Evolutionary conservation across 108 stramenopile genomes (phyloP).

Genomic region (Parmales sp.): DNA sequence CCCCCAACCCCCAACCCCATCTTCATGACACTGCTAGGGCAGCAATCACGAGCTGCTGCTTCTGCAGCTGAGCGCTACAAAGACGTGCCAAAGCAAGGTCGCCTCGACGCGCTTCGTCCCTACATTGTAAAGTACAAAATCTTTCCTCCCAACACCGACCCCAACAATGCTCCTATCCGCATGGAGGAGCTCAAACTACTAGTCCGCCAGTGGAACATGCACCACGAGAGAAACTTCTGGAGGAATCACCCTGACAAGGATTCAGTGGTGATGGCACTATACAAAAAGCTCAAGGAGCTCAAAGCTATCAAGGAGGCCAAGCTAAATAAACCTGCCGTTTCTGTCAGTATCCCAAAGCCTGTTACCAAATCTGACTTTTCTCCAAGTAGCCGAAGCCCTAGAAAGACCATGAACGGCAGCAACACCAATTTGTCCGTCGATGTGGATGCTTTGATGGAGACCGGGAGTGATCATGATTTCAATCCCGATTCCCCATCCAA

Average conservation of each 20-base stretch:
- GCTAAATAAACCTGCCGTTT: too few species aligned
- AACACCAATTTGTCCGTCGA: too few species aligned
- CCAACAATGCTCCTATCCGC: neutral
- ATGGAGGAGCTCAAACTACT: conserved; percentile 14
- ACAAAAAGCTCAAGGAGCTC: neutral
- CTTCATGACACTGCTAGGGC: neutral
- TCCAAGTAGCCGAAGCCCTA: too few species aligned
- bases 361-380: too few species aligned
- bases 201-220: conserved; percentile 13
- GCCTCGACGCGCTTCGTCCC: neutral
- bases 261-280: neutral
- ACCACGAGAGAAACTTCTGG: conserved; percentile 14
- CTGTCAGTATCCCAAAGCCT: too few species aligned
- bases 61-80: neutral
- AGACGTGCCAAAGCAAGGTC: conserved; percentile 5
- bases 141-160: neutral
- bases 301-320: neutral
- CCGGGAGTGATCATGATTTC: too few species aligned
- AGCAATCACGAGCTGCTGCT: neutral
- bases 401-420: too few species aligned
- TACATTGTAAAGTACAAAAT: neutral
- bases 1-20: neutral
- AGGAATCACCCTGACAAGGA: neutral
- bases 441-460: too few species aligned
- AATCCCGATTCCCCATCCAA: too few species aligned